Percentiles rank a stretch among this genome's conserved stretches.
These are phyloP conservation scores for Trichoderma asperellum DNA, from an alignment of 2,329 filamentous ascomycete genomes.

Conservation along the genomic window DNA sequence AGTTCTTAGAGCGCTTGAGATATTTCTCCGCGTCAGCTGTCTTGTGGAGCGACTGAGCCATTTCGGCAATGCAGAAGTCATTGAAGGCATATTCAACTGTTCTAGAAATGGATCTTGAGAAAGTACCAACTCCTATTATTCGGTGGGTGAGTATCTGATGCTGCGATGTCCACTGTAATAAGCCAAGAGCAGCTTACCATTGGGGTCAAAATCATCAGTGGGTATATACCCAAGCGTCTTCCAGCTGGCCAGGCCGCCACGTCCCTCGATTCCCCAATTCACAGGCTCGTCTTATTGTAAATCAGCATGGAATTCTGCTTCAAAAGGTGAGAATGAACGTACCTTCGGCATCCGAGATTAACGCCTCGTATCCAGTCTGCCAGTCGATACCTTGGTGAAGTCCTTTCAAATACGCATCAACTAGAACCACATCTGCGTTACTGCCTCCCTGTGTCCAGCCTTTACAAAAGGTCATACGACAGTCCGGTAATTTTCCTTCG, in stretches of 20 bases:
- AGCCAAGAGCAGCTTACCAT: conserved; percentile 44
- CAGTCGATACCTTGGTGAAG: conserved; percentile 67
- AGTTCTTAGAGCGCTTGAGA: conserved; percentile 63
- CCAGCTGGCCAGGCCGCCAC: conserved; percentile 73
- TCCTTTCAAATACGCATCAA: conserved; percentile 71
- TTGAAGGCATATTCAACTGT: conserved; percentile 82
- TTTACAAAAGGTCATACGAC: conserved; percentile 75
- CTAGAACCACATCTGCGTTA: conserved; percentile 73
- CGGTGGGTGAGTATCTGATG: not conserved
- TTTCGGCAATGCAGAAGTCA: conserved; percentile 70
- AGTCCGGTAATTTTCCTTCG: conserved; percentile 72
- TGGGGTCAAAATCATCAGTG: conserved; percentile 65
- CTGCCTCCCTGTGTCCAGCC: conserved; percentile 77
- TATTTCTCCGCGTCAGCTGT: conserved; percentile 62
- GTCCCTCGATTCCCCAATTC: conserved; percentile 70
- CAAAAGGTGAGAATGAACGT: conserved; percentile 33
- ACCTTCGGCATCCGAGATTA: conserved; percentile 71
- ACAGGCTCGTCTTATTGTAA: conserved; percentile 52
- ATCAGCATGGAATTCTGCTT: not conserved
- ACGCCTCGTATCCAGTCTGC: conserved; percentile 71
- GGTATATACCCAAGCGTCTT: conserved; percentile 74
- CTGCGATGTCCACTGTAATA: not conserved
- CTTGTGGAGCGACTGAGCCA: conserved; percentile 63
- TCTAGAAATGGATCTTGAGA: conserved; percentile 70
- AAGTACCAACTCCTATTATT: conserved; percentile 53